Conservation (phyloP, 2,329 filamentous ascomycete species). For the Paecilomyces dactylethromorphus region DNA sequence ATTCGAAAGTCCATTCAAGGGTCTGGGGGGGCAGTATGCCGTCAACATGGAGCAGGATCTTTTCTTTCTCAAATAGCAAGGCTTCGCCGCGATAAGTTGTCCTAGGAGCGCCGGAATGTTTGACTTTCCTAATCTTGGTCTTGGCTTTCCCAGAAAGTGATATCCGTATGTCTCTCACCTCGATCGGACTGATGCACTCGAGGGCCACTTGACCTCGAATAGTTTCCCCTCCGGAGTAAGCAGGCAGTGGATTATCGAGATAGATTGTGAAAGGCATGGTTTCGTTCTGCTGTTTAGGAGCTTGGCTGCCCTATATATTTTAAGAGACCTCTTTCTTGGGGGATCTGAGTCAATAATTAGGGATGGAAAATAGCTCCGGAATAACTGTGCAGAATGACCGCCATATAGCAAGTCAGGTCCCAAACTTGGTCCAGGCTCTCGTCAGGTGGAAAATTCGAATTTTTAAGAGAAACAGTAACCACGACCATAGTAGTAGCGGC, state of each 20-base stretch:
- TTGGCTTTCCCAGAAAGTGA: conserved; percentile 9
- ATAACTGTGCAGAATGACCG: too few relatives aligned
- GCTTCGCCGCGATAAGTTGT: conserved; percentile 11
- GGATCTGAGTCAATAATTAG: too few relatives aligned
- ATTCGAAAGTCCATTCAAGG: conserved; percentile 10
- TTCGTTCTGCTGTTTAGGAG: background rate
- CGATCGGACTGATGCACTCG: conserved; percentile 3
- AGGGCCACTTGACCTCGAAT: conserved; percentile 6
- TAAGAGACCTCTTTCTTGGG: background rate
- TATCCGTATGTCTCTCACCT: conserved; percentile 6
- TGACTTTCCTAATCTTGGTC: conserved; percentile 11
- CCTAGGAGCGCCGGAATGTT: conserved; percentile 5
- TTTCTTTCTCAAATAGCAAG: conserved; percentile 9
- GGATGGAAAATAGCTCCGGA: too few relatives aligned
- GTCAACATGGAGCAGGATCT: conserved; percentile 1
- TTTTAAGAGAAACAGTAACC: too few relatives aligned
- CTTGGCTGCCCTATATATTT: background rate
- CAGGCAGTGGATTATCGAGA: conserved; percentile 3
- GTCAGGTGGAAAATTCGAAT: too few relatives aligned
- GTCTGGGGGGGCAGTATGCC: conserved; percentile 3
- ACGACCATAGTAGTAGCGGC: too few relatives aligned
- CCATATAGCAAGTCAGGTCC: too few relatives aligned
- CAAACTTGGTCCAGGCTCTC: too few relatives aligned
- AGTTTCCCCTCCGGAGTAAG: conserved; percentile 5
- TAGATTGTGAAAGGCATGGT: conserved; percentile 8